These are phyloP conservation scores for Aspergillus sp. DNA, from an alignment of 2,329 filamentous ascomycete genomes.

Conservation along the genomic window DNA sequence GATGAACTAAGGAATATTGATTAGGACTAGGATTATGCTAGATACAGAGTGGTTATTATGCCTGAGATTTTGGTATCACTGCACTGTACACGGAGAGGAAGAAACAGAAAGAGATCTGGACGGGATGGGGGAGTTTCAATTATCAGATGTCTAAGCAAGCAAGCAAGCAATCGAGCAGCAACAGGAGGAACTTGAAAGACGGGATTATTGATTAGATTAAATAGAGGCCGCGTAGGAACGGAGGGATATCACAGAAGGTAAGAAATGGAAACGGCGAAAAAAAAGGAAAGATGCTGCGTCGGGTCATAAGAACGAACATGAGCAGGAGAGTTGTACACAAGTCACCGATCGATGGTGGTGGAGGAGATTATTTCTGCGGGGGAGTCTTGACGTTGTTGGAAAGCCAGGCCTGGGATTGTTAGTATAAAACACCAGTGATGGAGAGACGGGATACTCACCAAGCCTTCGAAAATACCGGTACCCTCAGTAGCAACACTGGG, in stretches of 20 bases:
- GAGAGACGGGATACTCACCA: slow-evolving; percentile 44
- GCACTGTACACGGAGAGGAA: slow-evolving; percentile 3
- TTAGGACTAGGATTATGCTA: slow-evolving; percentile 4
- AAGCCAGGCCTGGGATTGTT: slow-evolving; percentile 55
- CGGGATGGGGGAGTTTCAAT: neutral
- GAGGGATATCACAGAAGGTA: slow-evolving; percentile 39
- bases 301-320: slow-evolving; percentile 37
- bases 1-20: neutral
- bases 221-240: slow-evolving; percentile 30
- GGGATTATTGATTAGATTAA: slow-evolving; percentile 27
- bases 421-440: neutral
- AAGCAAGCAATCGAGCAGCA: neutral
- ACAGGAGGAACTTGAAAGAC: slow-evolving; percentile 14
- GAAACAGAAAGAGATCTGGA: slow-evolving; percentile 9
- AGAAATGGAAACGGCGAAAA: slow-evolving; percentile 17
- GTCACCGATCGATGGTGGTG: slow-evolving; percentile 5
- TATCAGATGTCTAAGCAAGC: neutral
- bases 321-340: slow-evolving; percentile 21
- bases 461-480: slow-evolving; percentile 71
- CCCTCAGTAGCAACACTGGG: slow-evolving; percentile 76
- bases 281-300: slow-evolving; percentile 30
- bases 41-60: slow-evolving; percentile 9
- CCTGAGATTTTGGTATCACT: slow-evolving; percentile 10
- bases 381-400: slow-evolving; percentile 72
- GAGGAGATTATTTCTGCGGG: slow-evolving; percentile 31